Conservation (phyloP, 1,139 yeast genomes). For the Hanseniaspora sp. region DNA sequence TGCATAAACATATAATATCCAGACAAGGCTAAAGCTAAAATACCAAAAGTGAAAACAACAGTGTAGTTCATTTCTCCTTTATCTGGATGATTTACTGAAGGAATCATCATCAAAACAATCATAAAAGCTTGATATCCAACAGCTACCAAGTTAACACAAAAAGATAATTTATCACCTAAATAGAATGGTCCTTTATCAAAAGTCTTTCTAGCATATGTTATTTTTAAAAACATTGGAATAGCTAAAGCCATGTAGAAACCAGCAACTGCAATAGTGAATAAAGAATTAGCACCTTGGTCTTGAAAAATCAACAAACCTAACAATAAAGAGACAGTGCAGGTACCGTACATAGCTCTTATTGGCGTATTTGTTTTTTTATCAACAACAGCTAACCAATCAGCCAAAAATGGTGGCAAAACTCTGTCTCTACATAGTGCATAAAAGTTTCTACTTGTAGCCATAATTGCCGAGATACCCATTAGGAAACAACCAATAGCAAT, state of each 20-base stretch:
- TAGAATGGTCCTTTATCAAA: constrained; percentile 58
- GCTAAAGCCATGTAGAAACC: constrained; percentile 54
- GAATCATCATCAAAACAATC: constrained; percentile 41
- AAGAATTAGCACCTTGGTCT: constrained; percentile 48
- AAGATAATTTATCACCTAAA: constrained; percentile 42
- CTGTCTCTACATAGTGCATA: constrained; percentile 47
- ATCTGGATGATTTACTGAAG: constrained; percentile 34
- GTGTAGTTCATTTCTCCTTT: constrained; percentile 48
- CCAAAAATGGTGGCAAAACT: constrained; percentile 36
- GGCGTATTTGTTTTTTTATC: constrained; percentile 45
- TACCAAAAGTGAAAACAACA: constrained; percentile 43
- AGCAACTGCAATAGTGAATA: constrained; percentile 49
- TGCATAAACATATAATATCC: constrained; percentile 41
- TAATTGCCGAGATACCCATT: constrained; percentile 51
- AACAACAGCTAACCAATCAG: constrained; percentile 42
- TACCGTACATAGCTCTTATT: constrained; percentile 47
- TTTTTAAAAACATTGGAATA: constrained; percentile 44
- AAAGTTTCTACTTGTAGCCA: constrained; percentile 42
- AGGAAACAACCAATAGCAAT: constrained; percentile 52
- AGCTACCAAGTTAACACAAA: constrained; percentile 34
- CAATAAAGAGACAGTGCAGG: constrained; percentile 38
- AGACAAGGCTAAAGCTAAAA: constrained; percentile 37
- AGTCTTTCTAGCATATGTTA: constrained; percentile 37
- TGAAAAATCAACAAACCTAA: constrained; percentile 50
- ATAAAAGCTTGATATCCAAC: constrained; percentile 33